Base-by-base conservation (phyloP, 768 basidiomycete genomes). In the Lanmaoa rubissima region DNA sequence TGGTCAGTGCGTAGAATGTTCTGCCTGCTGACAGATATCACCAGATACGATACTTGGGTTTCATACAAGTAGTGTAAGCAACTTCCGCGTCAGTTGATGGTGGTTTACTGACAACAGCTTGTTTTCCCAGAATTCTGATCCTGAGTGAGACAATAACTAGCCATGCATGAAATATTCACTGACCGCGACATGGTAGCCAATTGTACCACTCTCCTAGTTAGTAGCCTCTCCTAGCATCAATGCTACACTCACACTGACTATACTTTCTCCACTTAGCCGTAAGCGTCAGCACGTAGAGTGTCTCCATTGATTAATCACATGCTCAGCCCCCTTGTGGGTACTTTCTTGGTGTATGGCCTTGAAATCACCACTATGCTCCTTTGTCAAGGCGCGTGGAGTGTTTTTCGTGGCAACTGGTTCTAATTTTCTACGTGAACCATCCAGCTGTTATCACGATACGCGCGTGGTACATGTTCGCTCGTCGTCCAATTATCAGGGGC, bases 391-490 rank as follows among this genome's bases (percentile, higher is more conserved):
- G 13, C 11, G 45, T 47, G 38, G 2, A 53, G 28, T 17, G 14
- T n/a, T 12, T 34, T 51, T 12, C 21, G 26, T 11, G 31, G 4
- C 14, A 8, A 5, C 11, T 40, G 31, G n/a, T 19, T 16, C 31
- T 43, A 47, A 49, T 36, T 28, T 43, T 44, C 7, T 10, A 14
- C n/a, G 16, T 6, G 11, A 42, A 34, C 19, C 24, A 49, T 21
- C n/a, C n/a, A 66, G 65, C 40, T 5, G 43, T 51, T 28, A 51
- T 67, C 32, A 57, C 50, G 9, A 41, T 55, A 16, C 66, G 66
- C 13, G 58, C 63, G 16, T 67, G 66, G 66, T 58, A 43, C 43
- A n/a, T 67, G 9, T 68, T 67, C 19, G 5, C 47, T 16, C 46
- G 38, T 12, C 45, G 31, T 12, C 43, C 6, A 1, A 4, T 53